Conservation (phyloP, 2,329 filamentous ascomycete genomes). For the Cladosporium oxysporum region DNA sequence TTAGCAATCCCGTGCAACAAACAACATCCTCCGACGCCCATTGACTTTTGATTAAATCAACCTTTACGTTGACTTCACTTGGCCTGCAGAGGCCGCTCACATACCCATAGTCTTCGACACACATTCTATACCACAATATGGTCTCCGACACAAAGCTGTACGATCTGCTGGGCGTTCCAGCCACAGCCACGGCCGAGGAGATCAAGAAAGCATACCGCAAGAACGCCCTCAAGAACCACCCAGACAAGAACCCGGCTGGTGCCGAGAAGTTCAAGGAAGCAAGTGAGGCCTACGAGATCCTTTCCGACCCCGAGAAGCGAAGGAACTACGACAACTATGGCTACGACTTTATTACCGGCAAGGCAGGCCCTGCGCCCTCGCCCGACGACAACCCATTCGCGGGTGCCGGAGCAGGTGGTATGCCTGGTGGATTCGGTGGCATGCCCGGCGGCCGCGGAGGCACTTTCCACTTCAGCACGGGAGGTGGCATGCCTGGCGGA, state of each 20-base stretch:
- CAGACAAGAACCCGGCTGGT: conserved; percentile 91
- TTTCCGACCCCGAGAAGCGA: conserved; percentile 95
- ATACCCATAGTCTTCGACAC: neutral
- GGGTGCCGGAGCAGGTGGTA: conserved; percentile 33
- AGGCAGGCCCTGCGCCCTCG: conserved; percentile 55
- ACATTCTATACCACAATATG: conserved; percentile 55
- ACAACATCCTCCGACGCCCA: conserved; percentile 5
- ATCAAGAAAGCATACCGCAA: conserved; percentile 97
- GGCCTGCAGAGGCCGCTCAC: conserved; percentile 1
- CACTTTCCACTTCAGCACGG: conserved; percentile 66
- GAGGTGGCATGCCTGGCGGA: conserved; percentile 51
- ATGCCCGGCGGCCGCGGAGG: conserved; percentile 58
- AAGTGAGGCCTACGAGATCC: conserved; percentile 96
- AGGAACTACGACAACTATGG: conserved; percentile 94
- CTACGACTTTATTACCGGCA: conserved; percentile 73
- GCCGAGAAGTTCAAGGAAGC: conserved; percentile 97
- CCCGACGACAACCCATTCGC: conserved; percentile 52
- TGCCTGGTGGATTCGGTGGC: conserved; percentile 46
- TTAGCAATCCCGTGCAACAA: conserved; percentile 14
- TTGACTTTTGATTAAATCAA: conserved; percentile 9
- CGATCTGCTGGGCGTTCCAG: conserved; percentile 77
- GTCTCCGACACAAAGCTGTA: conserved; percentile 95
- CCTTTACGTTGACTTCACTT: neutral
- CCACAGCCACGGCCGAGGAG: conserved; percentile 82
- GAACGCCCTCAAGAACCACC: conserved; percentile 78